Percentiles rank a stretch among this genome's conserved stretches.
Conservation (phyloP, 2,329 filamentous ascomycete genomes). For the Fusarium dlaminii region DNA sequence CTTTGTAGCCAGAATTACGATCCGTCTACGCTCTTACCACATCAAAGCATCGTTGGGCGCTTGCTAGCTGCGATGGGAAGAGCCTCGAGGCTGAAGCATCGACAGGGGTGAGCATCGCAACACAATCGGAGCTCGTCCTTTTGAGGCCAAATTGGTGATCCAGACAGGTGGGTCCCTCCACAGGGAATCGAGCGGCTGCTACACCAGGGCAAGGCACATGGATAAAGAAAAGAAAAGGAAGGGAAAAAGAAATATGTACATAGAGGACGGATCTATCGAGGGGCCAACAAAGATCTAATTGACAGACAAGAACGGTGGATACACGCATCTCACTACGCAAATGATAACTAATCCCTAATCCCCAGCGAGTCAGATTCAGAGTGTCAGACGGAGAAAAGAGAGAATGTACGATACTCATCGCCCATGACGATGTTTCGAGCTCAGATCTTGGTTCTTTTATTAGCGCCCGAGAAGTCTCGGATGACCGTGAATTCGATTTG, state of each 20-base stretch:
- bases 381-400: not conserved
- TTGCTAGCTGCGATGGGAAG: conserved; percentile 26
- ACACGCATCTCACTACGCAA: not conserved
- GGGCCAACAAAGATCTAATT: conserved; percentile 16
- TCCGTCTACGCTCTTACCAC: conserved; percentile 1
- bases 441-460: conserved; percentile 23
- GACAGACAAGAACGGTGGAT: conserved; percentile 9
- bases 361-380: not conserved
- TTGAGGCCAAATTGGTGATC: conserved; percentile 33
- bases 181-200: conserved; percentile 30
- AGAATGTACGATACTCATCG: not conserved
- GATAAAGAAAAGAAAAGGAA: not conserved
- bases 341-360: not conserved
- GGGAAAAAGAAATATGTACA: not conserved
- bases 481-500: conserved; percentile 13
- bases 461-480: conserved; percentile 33
- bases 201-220: conserved; percentile 13
- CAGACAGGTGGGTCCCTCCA: conserved; percentile 27
- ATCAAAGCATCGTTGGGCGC: conserved; percentile 18
- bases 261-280: conserved; percentile 3
- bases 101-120: conserved; percentile 23
- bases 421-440: conserved; percentile 20
- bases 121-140: conserved; percentile 17
- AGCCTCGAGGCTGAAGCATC: conserved; percentile 14
- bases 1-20: not conserved